phyloP scores from a whole-genome alignment of 305 asterid species.

The Euphrasia arctica region DNA sequence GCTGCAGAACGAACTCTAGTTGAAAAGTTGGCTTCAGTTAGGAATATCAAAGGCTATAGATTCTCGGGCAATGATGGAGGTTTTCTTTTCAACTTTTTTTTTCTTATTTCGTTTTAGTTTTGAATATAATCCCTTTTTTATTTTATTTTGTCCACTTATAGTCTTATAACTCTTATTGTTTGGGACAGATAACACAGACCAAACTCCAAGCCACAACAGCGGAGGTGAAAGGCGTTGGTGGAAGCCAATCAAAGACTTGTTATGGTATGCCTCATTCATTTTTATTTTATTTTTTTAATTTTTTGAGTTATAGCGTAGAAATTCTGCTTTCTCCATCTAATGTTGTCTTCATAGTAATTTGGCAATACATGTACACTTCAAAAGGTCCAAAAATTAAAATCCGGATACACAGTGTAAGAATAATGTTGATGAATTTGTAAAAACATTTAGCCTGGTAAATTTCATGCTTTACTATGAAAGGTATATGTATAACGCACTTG shows the following conservation, averaged over 20 bases:
- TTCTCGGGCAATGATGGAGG: slow-evolving; percentile 34
- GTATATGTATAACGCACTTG: no score
- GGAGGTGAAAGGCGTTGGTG: slow-evolving; percentile 44
- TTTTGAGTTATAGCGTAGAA: background rate
- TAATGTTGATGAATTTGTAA: no score
- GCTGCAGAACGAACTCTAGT: slow-evolving; percentile 71
- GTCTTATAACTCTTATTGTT: slow-evolving; percentile 18
- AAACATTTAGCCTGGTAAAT: no score
- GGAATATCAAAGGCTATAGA: slow-evolving; percentile 41
- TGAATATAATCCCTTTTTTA: slow-evolving; percentile 10
- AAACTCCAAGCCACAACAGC: slow-evolving; percentile 33
- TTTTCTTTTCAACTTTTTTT: slow-evolving; percentile 17
- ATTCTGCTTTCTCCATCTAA: slow-evolving; percentile 15
- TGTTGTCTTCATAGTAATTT: background rate
- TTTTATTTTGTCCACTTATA: slow-evolving; percentile 4
- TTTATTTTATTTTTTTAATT: slow-evolving; percentile 2
- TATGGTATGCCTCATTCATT: slow-evolving; percentile 47
- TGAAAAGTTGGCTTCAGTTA: slow-evolving; percentile 69
- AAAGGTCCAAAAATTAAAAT: background rate
- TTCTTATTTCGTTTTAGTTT: background rate
- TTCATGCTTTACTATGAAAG: no score
- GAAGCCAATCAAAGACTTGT: slow-evolving; percentile 62
- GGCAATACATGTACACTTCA: slow-evolving; percentile 2
- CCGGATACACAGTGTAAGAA: no score
- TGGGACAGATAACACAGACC: slow-evolving; percentile 31